Evolutionary conservation across 139 green algal genomes (phyloP).

Genomic region (Coelastrella sp.): DNA sequence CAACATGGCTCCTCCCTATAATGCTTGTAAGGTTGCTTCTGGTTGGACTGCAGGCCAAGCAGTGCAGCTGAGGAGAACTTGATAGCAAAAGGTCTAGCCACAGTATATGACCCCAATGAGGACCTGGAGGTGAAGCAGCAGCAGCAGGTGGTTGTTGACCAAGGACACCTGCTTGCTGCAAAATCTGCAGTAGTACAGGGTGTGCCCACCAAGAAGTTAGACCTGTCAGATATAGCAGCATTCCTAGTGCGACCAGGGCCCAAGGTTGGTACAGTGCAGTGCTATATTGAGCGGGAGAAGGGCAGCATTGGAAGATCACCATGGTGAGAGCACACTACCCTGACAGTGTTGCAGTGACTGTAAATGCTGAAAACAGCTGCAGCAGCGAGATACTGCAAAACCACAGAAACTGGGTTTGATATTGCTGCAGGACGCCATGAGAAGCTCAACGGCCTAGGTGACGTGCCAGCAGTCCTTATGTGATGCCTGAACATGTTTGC

Average conservation of each 20-base stretch:
- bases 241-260: constrained; percentile 75
- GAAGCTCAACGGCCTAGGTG: too few species aligned
- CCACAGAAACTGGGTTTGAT: not conserved
- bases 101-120: constrained; percentile 73
- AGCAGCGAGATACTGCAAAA: not conserved
- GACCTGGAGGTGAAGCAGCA: not conserved
- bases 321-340: not conserved
- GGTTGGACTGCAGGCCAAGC: constrained; percentile 20
- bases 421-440: not conserved
- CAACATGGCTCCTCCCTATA: not conserved
- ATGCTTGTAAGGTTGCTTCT: not conserved
- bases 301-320: constrained; percentile 33
- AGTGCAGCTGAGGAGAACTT: constrained; percentile 53
- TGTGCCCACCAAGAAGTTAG: constrained; percentile 22
- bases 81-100: constrained; percentile 55
- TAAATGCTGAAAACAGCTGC: not conserved
- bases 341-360: not conserved
- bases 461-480: too few species aligned
- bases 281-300: constrained; percentile 84
- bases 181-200: not conserved
- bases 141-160: constrained; percentile 1
- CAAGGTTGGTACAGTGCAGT: constrained; percentile 72
- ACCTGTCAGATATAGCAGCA: constrained; percentile 59
- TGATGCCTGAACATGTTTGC: too few species aligned
- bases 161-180: not conserved